Conservation (phyloP, 306 rosid genomes). For the Purshia tridentata region DNA sequence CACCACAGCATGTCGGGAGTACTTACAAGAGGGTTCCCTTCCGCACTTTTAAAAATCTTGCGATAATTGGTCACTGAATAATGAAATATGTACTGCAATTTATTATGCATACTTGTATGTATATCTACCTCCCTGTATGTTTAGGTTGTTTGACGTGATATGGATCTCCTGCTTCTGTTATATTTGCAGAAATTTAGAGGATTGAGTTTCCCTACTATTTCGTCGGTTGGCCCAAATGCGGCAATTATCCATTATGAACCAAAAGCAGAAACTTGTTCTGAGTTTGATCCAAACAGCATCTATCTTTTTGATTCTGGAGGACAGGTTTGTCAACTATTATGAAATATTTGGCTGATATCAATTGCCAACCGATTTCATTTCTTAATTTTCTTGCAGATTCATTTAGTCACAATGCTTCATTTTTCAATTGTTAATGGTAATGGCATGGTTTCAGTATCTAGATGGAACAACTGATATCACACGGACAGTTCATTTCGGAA, state of each 20-base stretch:
- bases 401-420: constrained; percentile 13
- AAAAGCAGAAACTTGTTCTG: constrained; percentile 75
- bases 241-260: constrained; percentile 92
- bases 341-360: constrained; percentile 13
- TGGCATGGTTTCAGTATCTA: constrained; percentile 64
- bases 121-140: not conserved
- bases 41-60: not conserved
- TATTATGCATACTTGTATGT: constrained; percentile 12
- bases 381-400: constrained; percentile 11
- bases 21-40: not conserved
- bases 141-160: constrained; percentile 12
- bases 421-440: constrained; percentile 23
- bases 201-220: constrained; percentile 93
- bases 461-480: constrained; percentile 99
- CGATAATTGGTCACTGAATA: constrained; percentile 4
- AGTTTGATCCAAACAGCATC: constrained; percentile 81
- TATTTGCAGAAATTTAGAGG: constrained; percentile 83
- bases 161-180: constrained; percentile 10
- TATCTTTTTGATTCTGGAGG: constrained; percentile 99
- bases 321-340: constrained; percentile 56
- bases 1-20: constrained; percentile 2
- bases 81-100: constrained; percentile 7
- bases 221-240: constrained; percentile 97
- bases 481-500: constrained; percentile 93
- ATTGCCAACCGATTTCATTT: constrained; percentile 5